Base-by-base conservation (phyloP, 176 grass and related monocot species). In the Coix lacrymajobi region DNA sequence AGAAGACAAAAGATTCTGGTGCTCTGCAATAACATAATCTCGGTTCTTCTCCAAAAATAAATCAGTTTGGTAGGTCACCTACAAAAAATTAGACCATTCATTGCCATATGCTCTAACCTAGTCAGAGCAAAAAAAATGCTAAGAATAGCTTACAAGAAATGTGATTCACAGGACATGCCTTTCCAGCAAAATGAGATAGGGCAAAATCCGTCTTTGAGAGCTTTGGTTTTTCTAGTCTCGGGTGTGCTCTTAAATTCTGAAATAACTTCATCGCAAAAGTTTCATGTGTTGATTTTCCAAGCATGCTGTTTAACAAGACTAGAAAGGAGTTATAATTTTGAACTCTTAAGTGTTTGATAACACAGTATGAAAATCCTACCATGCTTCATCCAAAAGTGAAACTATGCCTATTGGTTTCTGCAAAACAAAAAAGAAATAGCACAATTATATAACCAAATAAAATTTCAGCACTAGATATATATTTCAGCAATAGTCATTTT, bases 321-420 rank as follows among this genome's bases (percentile, higher is more conserved):
- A 92, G 28, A 87, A 78, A 75, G 68, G 89, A 76, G 87, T 93
- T 45, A 93, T 75, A 66, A 76, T 29, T 32, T 76, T 33, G 24
- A 70, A 76, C 30, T 79, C 66, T 41, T 3, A 71, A 80, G 49
- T 87, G 20, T 20, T 34, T 41, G 37, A 69, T 30, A 87, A 72
- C 17, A 76, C 38, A 79, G 66, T 33, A 8, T 52, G 79, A 52
- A 80, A 29, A 81, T 73, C 46, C 88, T 91, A 97, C 94, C 94
- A 97, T 81, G 94, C 89, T 89, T 97, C 94, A 88, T 97, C 94
- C 85, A 97, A 85, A 63, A 97, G 91, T 43, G 94, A 97, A 77
- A 97, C 69, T 88, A 97, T 94, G 81, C 94, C 94, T 82, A 97
- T 94, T 52, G 94, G 94, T 88, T 90, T 97, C 94, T 97, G 91